A percentile compares a stretch with the other conserved stretches of the same genome.
Evolutionary conservation across 1,139 yeast species (phyloP).

Genomic region (Taphrina communis): DNA sequence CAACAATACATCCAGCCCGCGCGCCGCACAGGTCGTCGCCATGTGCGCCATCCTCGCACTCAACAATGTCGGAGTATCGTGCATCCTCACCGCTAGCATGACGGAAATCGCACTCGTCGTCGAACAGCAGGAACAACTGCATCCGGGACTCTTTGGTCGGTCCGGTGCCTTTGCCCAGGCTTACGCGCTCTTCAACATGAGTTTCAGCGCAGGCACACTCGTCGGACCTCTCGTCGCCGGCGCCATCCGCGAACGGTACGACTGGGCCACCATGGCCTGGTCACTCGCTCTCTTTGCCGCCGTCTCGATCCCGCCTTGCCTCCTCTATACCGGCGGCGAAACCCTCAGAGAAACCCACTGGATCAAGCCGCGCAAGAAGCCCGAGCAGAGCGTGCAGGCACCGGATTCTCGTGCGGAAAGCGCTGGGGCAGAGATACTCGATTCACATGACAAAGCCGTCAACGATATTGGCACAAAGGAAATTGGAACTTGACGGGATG

Average conservation of each 20-base stretch:
- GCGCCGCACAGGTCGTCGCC: constrained; percentile 49
- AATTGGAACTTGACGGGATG: neutral
- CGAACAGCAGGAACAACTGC: constrained; percentile 47
- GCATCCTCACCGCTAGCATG: constrained; percentile 49
- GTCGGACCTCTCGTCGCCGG: constrained; percentile 53
- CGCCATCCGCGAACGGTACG: constrained; percentile 25
- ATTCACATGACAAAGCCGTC: neutral
- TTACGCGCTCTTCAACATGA: constrained; percentile 53
- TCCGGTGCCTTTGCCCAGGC: constrained; percentile 53
- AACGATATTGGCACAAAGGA: neutral
- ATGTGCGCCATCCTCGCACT: constrained; percentile 50
- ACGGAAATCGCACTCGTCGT: constrained; percentile 51
- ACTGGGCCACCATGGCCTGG: constrained; percentile 31
- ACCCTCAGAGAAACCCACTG: constrained; percentile 4
- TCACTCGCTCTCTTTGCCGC: constrained; percentile 22
- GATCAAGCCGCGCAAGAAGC: neutral
- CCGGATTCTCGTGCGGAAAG: neutral
- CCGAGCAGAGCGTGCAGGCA: neutral
- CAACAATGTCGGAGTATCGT: constrained; percentile 48
- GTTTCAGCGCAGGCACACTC: constrained; percentile 51
- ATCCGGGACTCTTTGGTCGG: constrained; percentile 51
- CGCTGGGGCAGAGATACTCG: neutral
- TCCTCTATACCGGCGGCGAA: constrained; percentile 8
- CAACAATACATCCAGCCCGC: constrained; percentile 48
- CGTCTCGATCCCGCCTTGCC: constrained; percentile 2